These are phyloP conservation scores for Aspergillus egyptiacus DNA, from an alignment of 495 filamentous ascomycete species.

Conservation along the genomic window DNA sequence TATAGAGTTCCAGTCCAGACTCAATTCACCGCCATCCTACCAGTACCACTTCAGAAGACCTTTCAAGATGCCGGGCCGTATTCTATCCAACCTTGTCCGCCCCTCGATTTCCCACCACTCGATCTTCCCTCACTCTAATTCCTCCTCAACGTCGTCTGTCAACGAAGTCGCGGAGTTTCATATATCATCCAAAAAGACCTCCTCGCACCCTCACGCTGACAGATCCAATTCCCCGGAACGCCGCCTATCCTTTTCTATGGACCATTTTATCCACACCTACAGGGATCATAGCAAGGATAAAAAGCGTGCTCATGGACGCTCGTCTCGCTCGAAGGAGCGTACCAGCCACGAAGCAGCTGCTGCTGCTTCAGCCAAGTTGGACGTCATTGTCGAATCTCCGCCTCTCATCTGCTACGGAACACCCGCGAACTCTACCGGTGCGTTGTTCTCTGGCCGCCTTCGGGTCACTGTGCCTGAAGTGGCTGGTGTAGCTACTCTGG, in stretches of 20 bases:
- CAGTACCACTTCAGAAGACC: background rate
- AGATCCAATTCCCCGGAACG: slow-evolving; percentile 39
- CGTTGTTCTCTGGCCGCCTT: slow-evolving; percentile 80
- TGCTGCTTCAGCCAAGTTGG: slow-evolving; percentile 51
- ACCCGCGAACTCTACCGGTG: slow-evolving; percentile 70
- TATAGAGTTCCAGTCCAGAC: background rate
- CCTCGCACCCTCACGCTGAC: slow-evolving; percentile 22
- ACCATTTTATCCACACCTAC: slow-evolving; percentile 43
- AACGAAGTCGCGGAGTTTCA: slow-evolving; percentile 20
- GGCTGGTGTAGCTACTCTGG: slow-evolving; percentile 50
- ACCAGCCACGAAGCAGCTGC: slow-evolving; percentile 22
- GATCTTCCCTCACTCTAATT: slow-evolving; percentile 35
- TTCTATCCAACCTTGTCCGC: slow-evolving; percentile 43
- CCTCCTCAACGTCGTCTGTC: slow-evolving; percentile 40
- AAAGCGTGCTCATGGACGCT: slow-evolving; percentile 32
- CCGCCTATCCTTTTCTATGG: slow-evolving; percentile 40
- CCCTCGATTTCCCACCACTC: slow-evolving; percentile 34
- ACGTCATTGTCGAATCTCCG: slow-evolving; percentile 81
- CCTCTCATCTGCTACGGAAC: slow-evolving; percentile 79
- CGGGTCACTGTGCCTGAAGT: slow-evolving; percentile 62
- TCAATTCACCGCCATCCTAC: background rate
- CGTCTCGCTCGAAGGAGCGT: slow-evolving; percentile 39
- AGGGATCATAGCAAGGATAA: slow-evolving; percentile 42
- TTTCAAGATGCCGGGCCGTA: slow-evolving; percentile 41
- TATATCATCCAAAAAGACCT: slow-evolving; percentile 28